Evolutionary conservation across 352 stramenopile genomes (phyloP), one percentile per base, ranked within the genome.

Genomic region (Lagenidium sp.): DNA sequence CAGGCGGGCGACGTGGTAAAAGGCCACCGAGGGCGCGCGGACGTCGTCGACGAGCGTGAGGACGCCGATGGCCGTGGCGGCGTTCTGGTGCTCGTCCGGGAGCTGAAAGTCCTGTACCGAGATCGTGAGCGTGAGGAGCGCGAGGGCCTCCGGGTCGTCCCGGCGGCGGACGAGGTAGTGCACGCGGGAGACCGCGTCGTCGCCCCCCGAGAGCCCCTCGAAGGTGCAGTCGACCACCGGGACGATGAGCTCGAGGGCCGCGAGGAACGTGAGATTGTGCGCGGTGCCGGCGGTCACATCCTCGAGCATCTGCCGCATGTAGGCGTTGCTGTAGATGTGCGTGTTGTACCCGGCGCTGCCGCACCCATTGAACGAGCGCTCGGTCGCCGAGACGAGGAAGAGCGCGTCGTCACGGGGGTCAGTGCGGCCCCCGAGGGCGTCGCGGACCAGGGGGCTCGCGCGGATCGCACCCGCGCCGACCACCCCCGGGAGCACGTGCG

Each of bases 191-290:
- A 36, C 10, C 15, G 50, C 42, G 4, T 31, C 6, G 36, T 57
- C 43, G 0, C 1, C 38, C 6, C 56, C 10, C 2, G 48, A 1
- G 38, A 82, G 52, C 16, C 53, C 36, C 1, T 25, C 38, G 7
- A 50, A 68, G 4, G 57, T 57, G 39, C 68, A 82, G 38, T 79
- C 66, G 4, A 77, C 54, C 0, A 82, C 44, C 0, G 64, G 55
- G n/a, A 64, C 26, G 6, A 82, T 54, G 11, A 82, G 53, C 26
- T 79, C 69, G 1, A 54, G 34, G 3, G 63, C 47, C 1, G 19
- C n/a, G 11, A 74, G 25, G 26, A 47, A 57, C 18, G 48, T 53
- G 13, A 69, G 56, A 44, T 57, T 68, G 44, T 82, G 77, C 30
- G 51, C 30, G 2, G 53, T 63, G 5, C 62, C 51, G 0, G 39